phyloP scores from a whole-genome alignment of 2,329 filamentous ascomycete genomes.

The Ambrosiella cleistominuta region DNA sequence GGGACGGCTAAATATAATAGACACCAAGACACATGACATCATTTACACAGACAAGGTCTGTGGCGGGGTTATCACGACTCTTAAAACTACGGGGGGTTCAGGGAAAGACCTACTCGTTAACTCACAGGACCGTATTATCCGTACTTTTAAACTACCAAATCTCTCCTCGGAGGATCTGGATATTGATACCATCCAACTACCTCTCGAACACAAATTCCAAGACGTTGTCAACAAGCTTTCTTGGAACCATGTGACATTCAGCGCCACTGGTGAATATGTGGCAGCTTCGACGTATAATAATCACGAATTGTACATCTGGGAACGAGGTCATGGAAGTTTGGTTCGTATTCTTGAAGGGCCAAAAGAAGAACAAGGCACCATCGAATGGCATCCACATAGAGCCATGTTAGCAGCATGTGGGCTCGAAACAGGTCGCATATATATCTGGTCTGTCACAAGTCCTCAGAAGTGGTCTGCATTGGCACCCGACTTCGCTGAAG shows the following conservation, averaged over 20 bases:
- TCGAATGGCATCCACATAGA: conserved; percentile 89
- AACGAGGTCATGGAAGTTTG: conserved; percentile 77
- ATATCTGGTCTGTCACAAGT: conserved; percentile 88
- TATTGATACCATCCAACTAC: conserved; percentile 69
- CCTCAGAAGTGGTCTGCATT: conserved; percentile 95
- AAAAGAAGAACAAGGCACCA: conserved; percentile 87
- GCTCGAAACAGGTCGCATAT: conserved; percentile 80
- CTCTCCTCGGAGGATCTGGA: conserved; percentile 51
- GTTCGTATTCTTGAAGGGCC: conserved; percentile 95
- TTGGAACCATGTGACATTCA: conserved; percentile 96
- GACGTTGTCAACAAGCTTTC: conserved; percentile 88
- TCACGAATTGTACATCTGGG: conserved; percentile 97
- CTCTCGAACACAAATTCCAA: conserved; percentile 94
- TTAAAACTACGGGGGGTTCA: conserved; percentile 59
- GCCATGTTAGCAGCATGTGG: conserved; percentile 82
- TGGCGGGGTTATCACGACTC: conserved; percentile 69
- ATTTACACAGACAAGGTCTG: conserved; percentile 84
- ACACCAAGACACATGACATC: conserved; percentile 59
- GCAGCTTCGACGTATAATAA: conserved; percentile 96
- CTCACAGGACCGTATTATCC: conserved; percentile 83
- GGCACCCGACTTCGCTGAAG: conserved; percentile 89
- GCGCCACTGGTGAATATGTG: conserved; percentile 85
- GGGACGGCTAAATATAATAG: conserved; percentile 90
- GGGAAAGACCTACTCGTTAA: conserved; percentile 83
- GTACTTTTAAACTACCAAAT: conserved; percentile 80